Evolutionary conservation across 1,284 basidiomycete genomes (phyloP).

Genomic region (Pascua sp.): DNA sequence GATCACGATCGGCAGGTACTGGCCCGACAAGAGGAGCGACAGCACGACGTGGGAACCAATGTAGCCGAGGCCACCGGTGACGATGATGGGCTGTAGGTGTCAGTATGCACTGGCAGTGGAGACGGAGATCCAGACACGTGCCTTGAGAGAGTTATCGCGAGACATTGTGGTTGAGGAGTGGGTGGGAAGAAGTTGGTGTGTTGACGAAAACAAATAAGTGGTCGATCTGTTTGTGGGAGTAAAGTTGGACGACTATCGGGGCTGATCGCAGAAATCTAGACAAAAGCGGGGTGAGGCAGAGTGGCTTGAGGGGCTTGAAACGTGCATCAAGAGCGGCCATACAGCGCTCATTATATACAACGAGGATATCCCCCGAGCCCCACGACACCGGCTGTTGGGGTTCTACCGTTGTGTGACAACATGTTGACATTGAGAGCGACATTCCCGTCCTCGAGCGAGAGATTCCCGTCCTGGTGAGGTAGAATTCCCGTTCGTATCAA

Average conservation of each 20-base stretch:
- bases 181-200: background rate
- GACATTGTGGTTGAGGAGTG: constrained; percentile 6
- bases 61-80: constrained; percentile 48
- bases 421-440: background rate
- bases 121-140: constrained; percentile 29
- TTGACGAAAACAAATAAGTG: background rate
- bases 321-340: too few species aligned
- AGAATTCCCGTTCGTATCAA: constrained; percentile 3
- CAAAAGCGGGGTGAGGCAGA: background rate
- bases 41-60: constrained; percentile 88
- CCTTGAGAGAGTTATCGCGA: constrained; percentile 12
- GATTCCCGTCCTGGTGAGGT: background rate
- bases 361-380: too few species aligned
- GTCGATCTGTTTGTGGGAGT: background rate
- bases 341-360: too few species aligned
- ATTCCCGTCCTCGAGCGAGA: constrained; percentile 1
- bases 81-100: constrained; percentile 37
- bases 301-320: too few species aligned
- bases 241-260: background rate
- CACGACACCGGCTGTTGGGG: too few species aligned
- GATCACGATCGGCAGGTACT: constrained; percentile 86
- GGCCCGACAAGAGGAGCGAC: constrained; percentile 75
- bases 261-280: background rate
- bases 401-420: too few species aligned
- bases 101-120: constrained; percentile 13